Conservation (phyloP, 331 rosid genomes). For the Stylosanthes scabra region DNA sequence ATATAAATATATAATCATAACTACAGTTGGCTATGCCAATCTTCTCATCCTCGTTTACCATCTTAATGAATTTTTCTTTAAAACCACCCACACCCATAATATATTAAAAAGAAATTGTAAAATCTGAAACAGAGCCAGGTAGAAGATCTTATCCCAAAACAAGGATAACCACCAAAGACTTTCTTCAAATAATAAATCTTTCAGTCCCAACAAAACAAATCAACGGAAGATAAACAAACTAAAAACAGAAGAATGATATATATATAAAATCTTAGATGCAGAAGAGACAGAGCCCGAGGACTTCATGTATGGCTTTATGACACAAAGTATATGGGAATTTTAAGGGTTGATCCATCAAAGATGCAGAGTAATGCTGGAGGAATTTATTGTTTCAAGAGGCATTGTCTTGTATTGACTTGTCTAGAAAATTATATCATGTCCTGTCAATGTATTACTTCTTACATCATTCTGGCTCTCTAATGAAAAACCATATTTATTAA, state of each 20-base stretch:
- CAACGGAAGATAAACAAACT: constrained; percentile 1
- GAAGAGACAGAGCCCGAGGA: no score
- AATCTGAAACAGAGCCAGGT: constrained; percentile 7
- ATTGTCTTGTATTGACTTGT: constrained; percentile 8
- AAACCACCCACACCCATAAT: not conserved
- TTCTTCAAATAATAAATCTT: constrained; percentile 7
- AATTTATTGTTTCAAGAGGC: not conserved
- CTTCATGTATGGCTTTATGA: not conserved
- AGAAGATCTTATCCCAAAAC: not conserved
- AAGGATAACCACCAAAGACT: not conserved
- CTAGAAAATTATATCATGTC: not conserved
- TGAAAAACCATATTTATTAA: constrained; percentile 2
- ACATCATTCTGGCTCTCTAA: constrained; percentile 30
- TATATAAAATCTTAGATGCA: no score
- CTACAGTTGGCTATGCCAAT: constrained; percentile 14
- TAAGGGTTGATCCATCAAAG: constrained; percentile 14
- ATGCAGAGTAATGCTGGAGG: not conserved
- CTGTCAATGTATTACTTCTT: not conserved
- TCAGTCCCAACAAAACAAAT: not conserved
- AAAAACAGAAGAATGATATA: not conserved
- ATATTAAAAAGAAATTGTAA: not conserved
- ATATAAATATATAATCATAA: constrained; percentile 28
- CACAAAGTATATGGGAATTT: constrained; percentile 11
- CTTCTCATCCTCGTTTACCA: constrained; percentile 8
- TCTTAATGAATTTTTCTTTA: not conserved